Base-by-base conservation (phyloP, 306 rosid species). In the Fagus crenata region DNA sequence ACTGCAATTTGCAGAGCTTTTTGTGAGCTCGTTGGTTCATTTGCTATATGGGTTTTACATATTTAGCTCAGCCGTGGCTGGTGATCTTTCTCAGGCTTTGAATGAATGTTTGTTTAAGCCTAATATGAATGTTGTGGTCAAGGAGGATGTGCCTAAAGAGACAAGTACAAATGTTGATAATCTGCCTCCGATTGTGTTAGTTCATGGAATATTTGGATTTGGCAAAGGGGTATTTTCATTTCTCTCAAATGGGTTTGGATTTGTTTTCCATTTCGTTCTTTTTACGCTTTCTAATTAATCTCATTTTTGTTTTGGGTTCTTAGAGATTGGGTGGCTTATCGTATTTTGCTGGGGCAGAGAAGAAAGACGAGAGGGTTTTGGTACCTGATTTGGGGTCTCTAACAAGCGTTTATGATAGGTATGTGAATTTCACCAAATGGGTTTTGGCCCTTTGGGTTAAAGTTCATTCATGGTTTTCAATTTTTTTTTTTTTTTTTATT, bases 331-430 rank as follows among this genome's bases (percentile, higher is more conserved):
- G 99, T 31, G 91, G 86, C 56, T 80, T 92, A 35, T 96, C 99
- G 5, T 96, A 96, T 75, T 96, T 96, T 68, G 99, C 81, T 15
- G 99, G 99, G 74, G 99, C 99, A 3, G 99, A 96, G 91, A 92
- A 92, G 92, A 96, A 87, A 53, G 99, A 92, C 82, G 96, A 89
- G 17, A 89, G 96, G 83, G 99, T 92, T 80, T 97, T 96, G 22
- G 99, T 96, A 4, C 99, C 99, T 67, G 99, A 96, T 91, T 88
- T 96, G 85, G 99, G 99, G 6, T 96, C 99, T 72, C 68, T 96
- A 36, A 96, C 99, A 51, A 92, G 99, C 74, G 53, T 96, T 80
- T 83, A 96, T 54, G 99, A 96, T 67, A 86, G 99, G 99, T 90
- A 46, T 56, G 88, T 65, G 58, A 6, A 12, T 79, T 3, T 46